Percentiles rank a stretch among this genome's conserved stretches.
Evolutionary conservation across 768 basidiomycete species (phyloP).

Genomic region (Psilocybe subaeruginosa): DNA sequence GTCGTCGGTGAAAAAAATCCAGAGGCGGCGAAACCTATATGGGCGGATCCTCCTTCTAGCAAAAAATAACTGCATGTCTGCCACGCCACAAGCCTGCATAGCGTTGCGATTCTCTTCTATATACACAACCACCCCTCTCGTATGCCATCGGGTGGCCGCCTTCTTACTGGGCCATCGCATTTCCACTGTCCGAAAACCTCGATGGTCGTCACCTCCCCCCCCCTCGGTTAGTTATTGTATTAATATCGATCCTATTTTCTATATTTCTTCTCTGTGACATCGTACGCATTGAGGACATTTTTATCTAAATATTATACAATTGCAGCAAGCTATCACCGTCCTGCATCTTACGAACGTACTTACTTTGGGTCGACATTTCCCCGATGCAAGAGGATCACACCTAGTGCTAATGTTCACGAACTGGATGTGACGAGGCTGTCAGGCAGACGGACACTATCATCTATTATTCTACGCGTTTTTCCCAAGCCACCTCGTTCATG

Average conservation of each 20-base stretch:
- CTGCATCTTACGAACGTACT: not conserved
- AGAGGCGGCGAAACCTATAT: slow-evolving; percentile 44
- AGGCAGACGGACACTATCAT: not conserved
- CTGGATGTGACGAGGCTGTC: not conserved
- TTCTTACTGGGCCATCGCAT: not conserved
- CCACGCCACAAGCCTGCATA: slow-evolving; percentile 3
- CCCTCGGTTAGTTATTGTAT: not conserved
- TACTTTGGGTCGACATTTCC: not conserved
- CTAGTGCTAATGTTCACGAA: not conserved
- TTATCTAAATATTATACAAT: not conserved
- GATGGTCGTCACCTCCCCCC: not conserved
- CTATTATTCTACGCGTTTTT: not conserved
- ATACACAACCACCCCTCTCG: not conserved
- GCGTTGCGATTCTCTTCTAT: not conserved
- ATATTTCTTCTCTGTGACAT: not conserved
- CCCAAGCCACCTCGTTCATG: not conserved
- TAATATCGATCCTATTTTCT: not conserved
- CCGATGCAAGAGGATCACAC: not conserved
- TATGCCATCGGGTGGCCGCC: not conserved
- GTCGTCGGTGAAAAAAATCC: slow-evolving; percentile 30
- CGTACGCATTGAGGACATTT: not conserved
- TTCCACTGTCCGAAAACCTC: not conserved
- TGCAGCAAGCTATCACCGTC: not conserved
- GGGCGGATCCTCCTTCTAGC: slow-evolving; percentile 33
- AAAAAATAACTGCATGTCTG: slow-evolving; percentile 10